phyloP scores from a whole-genome alignment of 495 filamentous ascomycete species.

The Trichoderma parareesei region DNA sequence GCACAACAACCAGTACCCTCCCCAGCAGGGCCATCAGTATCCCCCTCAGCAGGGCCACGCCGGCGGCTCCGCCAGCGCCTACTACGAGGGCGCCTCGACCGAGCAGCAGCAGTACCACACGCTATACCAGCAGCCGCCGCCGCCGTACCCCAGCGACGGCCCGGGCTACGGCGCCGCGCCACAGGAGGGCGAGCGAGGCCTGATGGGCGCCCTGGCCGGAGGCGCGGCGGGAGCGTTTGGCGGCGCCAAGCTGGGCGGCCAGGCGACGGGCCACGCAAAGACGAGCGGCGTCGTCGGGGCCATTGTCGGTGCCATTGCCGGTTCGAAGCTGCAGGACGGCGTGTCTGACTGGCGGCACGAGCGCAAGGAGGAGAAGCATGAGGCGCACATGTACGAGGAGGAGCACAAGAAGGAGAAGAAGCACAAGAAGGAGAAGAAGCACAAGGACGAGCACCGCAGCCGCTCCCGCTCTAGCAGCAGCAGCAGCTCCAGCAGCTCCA shows the following conservation, averaged over 20 bases:
- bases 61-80: background rate
- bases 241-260: slow-evolving; percentile 28
- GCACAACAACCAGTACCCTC: no score
- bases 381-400: slow-evolving; percentile 13
- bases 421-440: slow-evolving; percentile 11
- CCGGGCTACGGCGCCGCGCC: background rate
- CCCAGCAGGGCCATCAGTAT: no score
- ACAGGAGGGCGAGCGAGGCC: slow-evolving; percentile 24
- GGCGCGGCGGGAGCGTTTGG: slow-evolving; percentile 27
- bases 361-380: slow-evolving; percentile 25
- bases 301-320: slow-evolving; percentile 28
- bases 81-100: background rate
- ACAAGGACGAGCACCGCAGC: slow-evolving; percentile 7
- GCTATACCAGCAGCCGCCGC: slow-evolving; percentile 16
- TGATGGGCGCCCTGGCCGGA: slow-evolving; percentile 27
- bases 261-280: slow-evolving; percentile 23
- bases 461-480: slow-evolving; percentile 8
- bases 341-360: slow-evolving; percentile 30
- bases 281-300: slow-evolving; percentile 23
- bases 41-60: background rate
- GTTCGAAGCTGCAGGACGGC: slow-evolving; percentile 31
- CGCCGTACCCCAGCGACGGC: slow-evolving; percentile 14
- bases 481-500: slow-evolving; percentile 22
- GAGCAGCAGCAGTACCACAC: slow-evolving; percentile 16
- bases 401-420: slow-evolving; percentile 4